phyloP scores from a whole-genome alignment of 257 asterid genomes.

The Datura wrightii region DNA sequence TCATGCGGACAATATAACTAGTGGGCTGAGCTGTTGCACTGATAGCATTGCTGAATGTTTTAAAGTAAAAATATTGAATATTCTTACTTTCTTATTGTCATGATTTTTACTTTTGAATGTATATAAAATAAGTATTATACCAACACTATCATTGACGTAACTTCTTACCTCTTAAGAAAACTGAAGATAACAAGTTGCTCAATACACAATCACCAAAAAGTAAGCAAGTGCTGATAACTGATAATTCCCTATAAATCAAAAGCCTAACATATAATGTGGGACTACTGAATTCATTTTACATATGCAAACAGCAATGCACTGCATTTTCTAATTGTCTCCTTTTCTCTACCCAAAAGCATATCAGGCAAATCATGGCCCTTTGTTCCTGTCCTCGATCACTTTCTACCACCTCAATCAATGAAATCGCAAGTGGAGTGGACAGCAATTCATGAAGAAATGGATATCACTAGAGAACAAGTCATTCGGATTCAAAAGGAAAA shows the following conservation, averaged over 20 bases:
- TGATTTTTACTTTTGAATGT: neutral
- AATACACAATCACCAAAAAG: neutral
- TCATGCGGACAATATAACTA: neutral
- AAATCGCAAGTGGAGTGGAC: neutral
- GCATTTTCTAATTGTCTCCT: too few relatives aligned
- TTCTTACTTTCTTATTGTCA: neutral
- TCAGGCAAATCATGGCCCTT: conserved; percentile 4
- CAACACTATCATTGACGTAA: neutral
- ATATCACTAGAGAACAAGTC: neutral
- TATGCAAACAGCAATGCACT: neutral
- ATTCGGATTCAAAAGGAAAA: neutral
- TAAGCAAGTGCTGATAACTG: neutral
- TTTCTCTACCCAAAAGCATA: conserved; percentile 19
- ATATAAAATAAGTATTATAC: neutral
- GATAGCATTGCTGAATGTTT: neutral
- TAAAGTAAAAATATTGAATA: neutral
- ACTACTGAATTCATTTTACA: neutral
- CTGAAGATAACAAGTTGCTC: neutral
- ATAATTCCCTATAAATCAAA: neutral
- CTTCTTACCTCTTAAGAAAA: neutral
- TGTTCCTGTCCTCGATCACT: neutral
- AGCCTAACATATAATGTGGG: neutral
- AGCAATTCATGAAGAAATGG: neutral
- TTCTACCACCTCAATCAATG: conserved; percentile 10
- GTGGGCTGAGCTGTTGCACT: neutral